Evolutionary conservation across 441 rosid genomes (phyloP).

Genomic region (Capsella rubella): DNA sequence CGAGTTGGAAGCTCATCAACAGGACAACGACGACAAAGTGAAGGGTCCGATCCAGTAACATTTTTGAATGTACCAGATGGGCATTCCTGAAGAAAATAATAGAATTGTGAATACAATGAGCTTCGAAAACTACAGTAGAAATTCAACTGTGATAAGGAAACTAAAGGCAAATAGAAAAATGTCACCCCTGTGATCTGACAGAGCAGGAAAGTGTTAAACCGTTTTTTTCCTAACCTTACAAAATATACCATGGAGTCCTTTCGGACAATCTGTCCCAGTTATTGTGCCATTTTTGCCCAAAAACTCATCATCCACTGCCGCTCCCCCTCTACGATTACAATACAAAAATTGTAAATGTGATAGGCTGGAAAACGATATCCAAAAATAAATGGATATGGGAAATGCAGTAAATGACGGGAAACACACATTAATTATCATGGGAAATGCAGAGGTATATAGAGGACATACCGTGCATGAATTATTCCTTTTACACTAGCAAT

Average conservation of each 20-base stretch:
- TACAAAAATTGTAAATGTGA: slow-evolving; percentile 12
- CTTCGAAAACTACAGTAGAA: slow-evolving; percentile 16
- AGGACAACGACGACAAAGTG: slow-evolving; percentile 86
- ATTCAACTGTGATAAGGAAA: background rate
- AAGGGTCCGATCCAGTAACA: slow-evolving; percentile 80
- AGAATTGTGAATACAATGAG: slow-evolving; percentile 27
- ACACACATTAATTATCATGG: slow-evolving; percentile 9
- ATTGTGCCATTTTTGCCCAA: slow-evolving; percentile 87
- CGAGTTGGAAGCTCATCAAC: slow-evolving; percentile 85
- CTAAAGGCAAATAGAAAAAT: slow-evolving; percentile 33
- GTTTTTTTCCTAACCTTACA: slow-evolving; percentile 64
- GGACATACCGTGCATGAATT: slow-evolving; percentile 71
- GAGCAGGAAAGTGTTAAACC: slow-evolving; percentile 23
- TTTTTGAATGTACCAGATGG: slow-evolving; percentile 94
- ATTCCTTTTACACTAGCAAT: slow-evolving; percentile 87
- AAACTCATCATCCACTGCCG: slow-evolving; percentile 59
- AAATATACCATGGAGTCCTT: slow-evolving; percentile 91
- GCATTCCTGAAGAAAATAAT: slow-evolving; percentile 78
- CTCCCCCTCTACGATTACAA: slow-evolving; percentile 72
- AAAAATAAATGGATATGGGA: slow-evolving; percentile 17
- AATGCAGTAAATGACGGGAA: slow-evolving; percentile 1
- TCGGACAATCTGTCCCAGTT: slow-evolving; percentile 93
- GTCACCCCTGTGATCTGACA: slow-evolving; percentile 6
- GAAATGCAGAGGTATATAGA: slow-evolving; percentile 23
- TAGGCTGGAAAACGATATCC: slow-evolving; percentile 27